These are phyloP conservation scores for Aeschynomene evenia DNA, from an alignment of 306 rosid species.

Conservation along the genomic window DNA sequence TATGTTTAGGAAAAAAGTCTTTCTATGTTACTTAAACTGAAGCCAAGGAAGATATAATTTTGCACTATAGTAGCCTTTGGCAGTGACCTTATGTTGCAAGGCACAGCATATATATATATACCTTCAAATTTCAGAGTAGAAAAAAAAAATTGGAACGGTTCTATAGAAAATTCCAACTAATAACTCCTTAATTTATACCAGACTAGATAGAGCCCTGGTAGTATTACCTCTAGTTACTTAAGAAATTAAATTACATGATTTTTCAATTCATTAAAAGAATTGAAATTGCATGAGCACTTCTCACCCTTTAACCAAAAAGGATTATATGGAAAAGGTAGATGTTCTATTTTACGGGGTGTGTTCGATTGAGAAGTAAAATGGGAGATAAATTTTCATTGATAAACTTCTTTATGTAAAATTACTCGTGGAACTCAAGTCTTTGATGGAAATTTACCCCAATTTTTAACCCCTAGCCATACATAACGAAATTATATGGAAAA, in stretches of 20 bases:
- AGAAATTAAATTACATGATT: background rate
- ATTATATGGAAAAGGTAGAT: background rate
- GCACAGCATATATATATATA: background rate
- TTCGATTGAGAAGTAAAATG: too few species aligned
- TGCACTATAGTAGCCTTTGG: background rate
- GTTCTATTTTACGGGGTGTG: background rate
- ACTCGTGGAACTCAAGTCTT: too few species aligned
- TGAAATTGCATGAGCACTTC: background rate
- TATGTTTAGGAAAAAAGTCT: background rate
- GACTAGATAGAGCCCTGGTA: background rate
- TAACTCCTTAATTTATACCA: background rate
- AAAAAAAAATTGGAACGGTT: background rate
- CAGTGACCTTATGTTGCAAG: slow-evolving; percentile 3
- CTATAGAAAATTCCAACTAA: background rate
- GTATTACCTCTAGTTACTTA: background rate
- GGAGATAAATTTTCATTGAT: too few species aligned
- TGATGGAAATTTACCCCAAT: too few species aligned
- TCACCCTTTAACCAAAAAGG: background rate
- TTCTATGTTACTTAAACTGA: background rate
- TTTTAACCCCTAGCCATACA: too few species aligned
- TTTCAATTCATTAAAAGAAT: background rate
- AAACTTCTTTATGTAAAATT: too few species aligned
- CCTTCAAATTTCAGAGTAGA: background rate
- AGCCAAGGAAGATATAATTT: background rate
- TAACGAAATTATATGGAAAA: too few species aligned